A percentile compares a stretch with the other conserved stretches of the same genome.
Evolutionary conservation across 2,329 filamentous ascomycete species (phyloP).

Genomic region (Penicillium italicum): DNA sequence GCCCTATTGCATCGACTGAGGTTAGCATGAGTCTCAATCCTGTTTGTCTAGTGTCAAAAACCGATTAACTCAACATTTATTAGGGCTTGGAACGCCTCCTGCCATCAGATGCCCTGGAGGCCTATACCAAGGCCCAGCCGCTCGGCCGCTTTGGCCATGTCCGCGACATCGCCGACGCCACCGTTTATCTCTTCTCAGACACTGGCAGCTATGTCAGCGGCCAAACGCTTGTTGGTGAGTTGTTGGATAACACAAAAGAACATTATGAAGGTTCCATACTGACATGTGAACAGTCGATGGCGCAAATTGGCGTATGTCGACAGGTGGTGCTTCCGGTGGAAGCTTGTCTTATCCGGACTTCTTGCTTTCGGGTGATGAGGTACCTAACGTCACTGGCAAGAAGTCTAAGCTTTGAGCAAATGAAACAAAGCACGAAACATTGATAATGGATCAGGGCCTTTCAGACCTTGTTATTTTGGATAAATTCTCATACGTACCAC

Average conservation of each 20-base stretch:
- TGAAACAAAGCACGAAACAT: not conserved
- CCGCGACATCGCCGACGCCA: constrained; percentile 88
- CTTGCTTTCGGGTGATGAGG: constrained; percentile 50
- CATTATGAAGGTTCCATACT: not conserved
- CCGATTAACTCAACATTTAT: not conserved
- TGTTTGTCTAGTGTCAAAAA: not conserved
- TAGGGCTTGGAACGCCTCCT: constrained; percentile 63
- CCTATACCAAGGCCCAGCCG: constrained; percentile 57
- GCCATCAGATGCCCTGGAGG: constrained; percentile 50
- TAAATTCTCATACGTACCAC: not conserved
- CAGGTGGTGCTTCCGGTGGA: constrained; percentile 30
- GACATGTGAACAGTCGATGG: constrained; percentile 35
- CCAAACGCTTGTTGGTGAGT: constrained; percentile 63
- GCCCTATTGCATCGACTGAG: constrained; percentile 81
- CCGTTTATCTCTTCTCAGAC: constrained; percentile 82
- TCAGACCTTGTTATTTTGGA: not conserved
- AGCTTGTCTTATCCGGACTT: constrained; percentile 57
- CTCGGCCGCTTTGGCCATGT: constrained; percentile 72
- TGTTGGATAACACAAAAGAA: not conserved
- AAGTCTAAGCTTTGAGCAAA: constrained; percentile 51
- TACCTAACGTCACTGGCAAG: constrained; percentile 57
- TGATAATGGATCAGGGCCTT: not conserved
- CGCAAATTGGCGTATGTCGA: constrained; percentile 40
- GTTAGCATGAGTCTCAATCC: constrained; percentile 16
- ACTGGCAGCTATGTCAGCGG: constrained; percentile 84